phyloP scores from a whole-genome alignment of 179 eudicot species.

The Silene vulgaris region DNA sequence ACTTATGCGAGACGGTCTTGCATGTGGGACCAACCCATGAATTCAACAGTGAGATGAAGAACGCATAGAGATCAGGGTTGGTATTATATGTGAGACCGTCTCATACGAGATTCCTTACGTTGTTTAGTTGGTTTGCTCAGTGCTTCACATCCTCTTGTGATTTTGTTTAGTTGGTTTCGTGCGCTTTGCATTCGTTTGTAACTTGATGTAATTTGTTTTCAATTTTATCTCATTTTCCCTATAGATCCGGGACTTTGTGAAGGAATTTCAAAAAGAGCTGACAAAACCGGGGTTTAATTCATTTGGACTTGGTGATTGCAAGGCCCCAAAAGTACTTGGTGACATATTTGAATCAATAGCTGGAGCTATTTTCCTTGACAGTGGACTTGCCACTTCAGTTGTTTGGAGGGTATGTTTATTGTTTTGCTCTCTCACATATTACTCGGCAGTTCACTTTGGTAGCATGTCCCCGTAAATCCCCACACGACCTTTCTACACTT shows the following conservation, averaged over 20 bases:
- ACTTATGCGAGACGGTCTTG: background rate
- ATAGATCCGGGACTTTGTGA: slow-evolving; percentile 90
- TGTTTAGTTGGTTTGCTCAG: background rate
- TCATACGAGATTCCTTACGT: no score
- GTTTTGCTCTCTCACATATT: background rate
- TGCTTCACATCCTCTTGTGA: background rate
- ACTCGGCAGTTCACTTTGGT: background rate
- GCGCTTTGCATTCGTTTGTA: background rate
- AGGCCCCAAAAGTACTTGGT: slow-evolving; percentile 98
- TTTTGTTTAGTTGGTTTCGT: background rate
- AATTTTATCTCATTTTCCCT: background rate
- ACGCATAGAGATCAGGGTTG: no score
- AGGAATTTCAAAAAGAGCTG: slow-evolving; percentile 66
- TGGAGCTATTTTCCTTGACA: slow-evolving; percentile 88
- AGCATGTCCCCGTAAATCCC: background rate
- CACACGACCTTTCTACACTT: no score
- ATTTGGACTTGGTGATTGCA: slow-evolving; percentile 97
- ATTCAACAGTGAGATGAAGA: no score
- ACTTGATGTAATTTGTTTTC: background rate
- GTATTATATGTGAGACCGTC: no score
- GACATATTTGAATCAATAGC: slow-evolving; percentile 97
- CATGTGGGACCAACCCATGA: no score
- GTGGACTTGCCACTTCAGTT: slow-evolving; percentile 55
- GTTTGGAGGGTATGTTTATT: slow-evolving; percentile 72
- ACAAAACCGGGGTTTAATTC: slow-evolving; percentile 80